A percentile compares a stretch with the other conserved stretches of the same genome.
These are phyloP conservation scores for Penicillium angulare DNA, from an alignment of 495 filamentous ascomycete genomes.

Conservation along the genomic window DNA sequence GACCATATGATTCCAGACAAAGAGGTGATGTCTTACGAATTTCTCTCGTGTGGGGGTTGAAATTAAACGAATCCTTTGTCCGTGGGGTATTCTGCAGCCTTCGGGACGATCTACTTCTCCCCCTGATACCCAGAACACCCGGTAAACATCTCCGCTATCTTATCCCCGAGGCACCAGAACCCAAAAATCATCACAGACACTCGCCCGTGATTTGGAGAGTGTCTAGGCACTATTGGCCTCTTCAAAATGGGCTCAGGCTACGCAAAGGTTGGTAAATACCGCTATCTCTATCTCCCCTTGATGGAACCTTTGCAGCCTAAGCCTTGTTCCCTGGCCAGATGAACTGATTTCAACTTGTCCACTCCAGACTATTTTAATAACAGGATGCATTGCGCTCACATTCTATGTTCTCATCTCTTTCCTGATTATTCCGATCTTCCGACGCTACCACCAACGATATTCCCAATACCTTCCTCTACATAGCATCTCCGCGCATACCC, in stretches of 20 bases:
- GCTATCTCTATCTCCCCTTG: too few species aligned
- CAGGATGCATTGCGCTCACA: constrained; percentile 71
- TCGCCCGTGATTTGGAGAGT: too few species aligned
- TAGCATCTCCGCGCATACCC: constrained; percentile 58
- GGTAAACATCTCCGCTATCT: constrained; percentile 1
- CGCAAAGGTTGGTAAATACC: constrained; percentile 35
- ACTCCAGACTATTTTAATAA: constrained; percentile 81
- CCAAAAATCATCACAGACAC: neutral
- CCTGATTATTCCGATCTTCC: constrained; percentile 72
- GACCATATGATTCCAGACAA: neutral
- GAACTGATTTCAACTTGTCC: too few species aligned
- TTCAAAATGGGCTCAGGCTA: constrained; percentile 31
- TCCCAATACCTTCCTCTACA: constrained; percentile 66
- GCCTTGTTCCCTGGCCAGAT: too few species aligned
- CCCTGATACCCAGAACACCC: neutral
- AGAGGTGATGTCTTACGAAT: neutral
- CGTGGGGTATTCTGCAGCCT: neutral
- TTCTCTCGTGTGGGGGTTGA: neutral
- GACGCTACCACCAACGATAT: constrained; percentile 71
- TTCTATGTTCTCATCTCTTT: constrained; percentile 73
- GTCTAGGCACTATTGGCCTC: too few species aligned
- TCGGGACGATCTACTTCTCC: neutral
- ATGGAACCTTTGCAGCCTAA: too few species aligned
- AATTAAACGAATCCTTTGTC: neutral
- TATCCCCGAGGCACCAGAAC: neutral